A percentile compares a stretch with the other conserved stretches of the same genome.
These are phyloP conservation scores for Alternaria consortialis DNA, from an alignment of 2,329 filamentous ascomycete species.

Conservation along the genomic window DNA sequence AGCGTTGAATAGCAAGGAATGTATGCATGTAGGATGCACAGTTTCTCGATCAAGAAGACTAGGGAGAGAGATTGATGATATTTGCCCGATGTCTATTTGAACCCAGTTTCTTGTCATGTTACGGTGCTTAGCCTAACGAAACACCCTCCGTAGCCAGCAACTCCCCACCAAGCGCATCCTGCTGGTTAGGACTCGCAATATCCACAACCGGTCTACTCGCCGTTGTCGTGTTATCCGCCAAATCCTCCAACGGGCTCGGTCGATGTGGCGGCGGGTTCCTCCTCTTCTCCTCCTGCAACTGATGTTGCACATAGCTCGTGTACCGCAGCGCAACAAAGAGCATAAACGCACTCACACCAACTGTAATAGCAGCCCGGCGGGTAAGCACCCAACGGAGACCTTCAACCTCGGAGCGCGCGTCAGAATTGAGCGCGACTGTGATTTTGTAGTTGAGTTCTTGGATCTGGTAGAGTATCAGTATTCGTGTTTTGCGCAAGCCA, in stretches of 20 bases:
- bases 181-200: slow-evolving; percentile 9
- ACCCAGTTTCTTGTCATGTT: not conserved
- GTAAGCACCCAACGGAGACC: slow-evolving; percentile 86
- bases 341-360: slow-evolving; percentile 60
- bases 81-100: not conserved
- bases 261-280: slow-evolving; percentile 34
- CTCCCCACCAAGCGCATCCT: slow-evolving; percentile 42
- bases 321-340: slow-evolving; percentile 54
- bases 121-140: slow-evolving; percentile 37
- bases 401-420: slow-evolving; percentile 91
- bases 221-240: not conserved
- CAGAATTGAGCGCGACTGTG: slow-evolving; percentile 86
- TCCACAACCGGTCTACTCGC: slow-evolving; percentile 8
- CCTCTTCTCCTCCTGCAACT: slow-evolving; percentile 52
- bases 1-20: too few species aligned
- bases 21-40: too few species aligned
- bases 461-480: slow-evolving; percentile 62
- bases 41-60: too few species aligned
- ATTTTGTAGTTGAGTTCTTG: slow-evolving; percentile 98
- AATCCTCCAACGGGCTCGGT: slow-evolving; percentile 24
- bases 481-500: not conserved
- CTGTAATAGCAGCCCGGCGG: slow-evolving; percentile 68
- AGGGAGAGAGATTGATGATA: too few species aligned
- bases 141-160: slow-evolving; percentile 46
- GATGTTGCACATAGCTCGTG: slow-evolving; percentile 51